Evolutionary conservation across 768 basidiomycete genomes (phyloP), one percentile per base, ranked within the genome.

Genomic region (Leccinum subtestaceum): DNA sequence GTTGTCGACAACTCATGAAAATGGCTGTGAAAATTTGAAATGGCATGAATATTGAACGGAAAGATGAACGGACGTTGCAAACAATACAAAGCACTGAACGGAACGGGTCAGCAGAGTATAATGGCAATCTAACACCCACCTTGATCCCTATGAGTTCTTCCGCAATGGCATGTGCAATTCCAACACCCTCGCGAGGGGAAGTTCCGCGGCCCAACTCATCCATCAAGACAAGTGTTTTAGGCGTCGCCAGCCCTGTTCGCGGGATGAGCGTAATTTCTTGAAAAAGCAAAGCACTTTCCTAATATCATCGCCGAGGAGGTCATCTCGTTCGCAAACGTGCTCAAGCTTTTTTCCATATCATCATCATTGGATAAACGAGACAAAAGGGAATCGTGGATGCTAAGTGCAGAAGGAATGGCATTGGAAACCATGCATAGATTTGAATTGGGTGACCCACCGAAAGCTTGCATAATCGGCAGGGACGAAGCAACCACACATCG

Each of bases 281-380:
- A 8, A 19, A 31, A 46, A 45, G 25, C 4, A 17, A 4, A 19
- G 38, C 7, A 47, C 71, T 55, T 59, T 86, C 93, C 89, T 49
- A 96, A 76, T 55, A 98, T 94, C 91, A 95, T 94, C 1, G 93
- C 90, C 25, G 87, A 87, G 2, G 91, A 86, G 1, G 89, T 85
- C 93, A 99, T 98, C 74, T 99, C 96, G 62, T 84, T 88, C 1
- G 94, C 93, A 74, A 99, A 99, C 0, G 97, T 98, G 63, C 95
- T 97, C 25, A 98, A 72, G 47, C 82, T 90, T 67, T 86, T 89
- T 72, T 96, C 93, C 68, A 95, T 81, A 64, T 93, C 88, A 67
- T 98, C 95, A 63, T 98, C 95, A 65, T 98, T 98, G 1, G 93
- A 96, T 17, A 99, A 77, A 2, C 96, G 85, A 1, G 87, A 89